Conservation (phyloP, 768 basidiomycete genomes). For the Amanita rubescens region DNA sequence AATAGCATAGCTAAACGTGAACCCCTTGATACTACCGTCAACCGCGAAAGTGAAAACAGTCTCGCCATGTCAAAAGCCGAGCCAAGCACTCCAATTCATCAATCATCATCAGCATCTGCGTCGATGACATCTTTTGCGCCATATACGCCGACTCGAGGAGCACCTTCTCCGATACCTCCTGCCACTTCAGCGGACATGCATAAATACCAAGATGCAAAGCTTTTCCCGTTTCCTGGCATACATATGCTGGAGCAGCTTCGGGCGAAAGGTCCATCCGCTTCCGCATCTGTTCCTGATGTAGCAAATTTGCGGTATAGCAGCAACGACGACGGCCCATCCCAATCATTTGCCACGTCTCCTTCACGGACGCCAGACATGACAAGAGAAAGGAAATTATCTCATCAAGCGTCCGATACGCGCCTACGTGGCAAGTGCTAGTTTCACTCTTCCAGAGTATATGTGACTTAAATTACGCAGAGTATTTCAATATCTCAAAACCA, state of each 20-base stretch:
- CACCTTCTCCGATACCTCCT: slow-evolving; percentile 73
- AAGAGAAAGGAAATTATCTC: slow-evolving; percentile 58
- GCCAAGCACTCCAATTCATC: slow-evolving; percentile 28
- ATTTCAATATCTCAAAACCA: slow-evolving; percentile 3
- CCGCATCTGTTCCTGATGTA: slow-evolving; percentile 39
- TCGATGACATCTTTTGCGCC: slow-evolving; percentile 61
- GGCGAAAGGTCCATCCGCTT: slow-evolving; percentile 41
- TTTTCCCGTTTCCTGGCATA: slow-evolving; percentile 92
- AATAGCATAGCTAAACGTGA: slow-evolving; percentile 67
- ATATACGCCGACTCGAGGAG: slow-evolving; percentile 45
- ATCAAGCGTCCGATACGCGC: slow-evolving; percentile 64
- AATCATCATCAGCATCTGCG: slow-evolving; percentile 57
- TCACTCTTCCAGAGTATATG: not conserved
- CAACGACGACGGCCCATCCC: slow-evolving; percentile 33
- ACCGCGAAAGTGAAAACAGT: slow-evolving; percentile 72
- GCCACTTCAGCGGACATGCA: slow-evolving; percentile 62
- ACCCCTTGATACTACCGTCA: slow-evolving; percentile 65
- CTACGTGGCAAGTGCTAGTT: slow-evolving; percentile 46
- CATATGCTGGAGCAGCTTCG: slow-evolving; percentile 67
- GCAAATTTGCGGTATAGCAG: slow-evolving; percentile 33
- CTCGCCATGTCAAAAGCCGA: slow-evolving; percentile 53
- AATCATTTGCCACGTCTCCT: slow-evolving; percentile 44
- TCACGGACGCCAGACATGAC: slow-evolving; percentile 41
- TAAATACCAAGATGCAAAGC: slow-evolving; percentile 71
- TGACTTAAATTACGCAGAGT: not conserved